Percentiles rank a stretch among this genome's conserved stretches.
These are phyloP conservation scores for Cordyceps tenuipes DNA, from an alignment of 2,329 filamentous ascomycete genomes.

Conservation along the genomic window DNA sequence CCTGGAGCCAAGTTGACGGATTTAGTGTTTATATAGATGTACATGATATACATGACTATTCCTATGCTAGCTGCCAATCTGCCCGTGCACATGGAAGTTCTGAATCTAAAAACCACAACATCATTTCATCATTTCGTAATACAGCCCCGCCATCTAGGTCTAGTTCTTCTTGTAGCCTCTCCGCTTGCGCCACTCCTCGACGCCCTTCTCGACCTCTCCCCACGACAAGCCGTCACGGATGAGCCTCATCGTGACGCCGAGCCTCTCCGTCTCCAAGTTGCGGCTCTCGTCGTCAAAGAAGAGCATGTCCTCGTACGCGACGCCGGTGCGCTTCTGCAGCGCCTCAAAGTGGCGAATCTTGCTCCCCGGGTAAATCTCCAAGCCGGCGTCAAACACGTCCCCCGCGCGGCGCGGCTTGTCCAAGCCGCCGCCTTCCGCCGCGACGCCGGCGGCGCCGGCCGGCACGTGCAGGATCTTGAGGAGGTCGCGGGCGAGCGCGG, in stretches of 20 bases:
- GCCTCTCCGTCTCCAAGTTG: conserved; percentile 69
- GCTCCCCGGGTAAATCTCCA: conserved; percentile 65
- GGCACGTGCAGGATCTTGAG: conserved; percentile 61
- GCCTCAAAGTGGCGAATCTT: conserved; percentile 82
- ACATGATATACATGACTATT: background rate
- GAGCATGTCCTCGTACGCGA: conserved; percentile 76
- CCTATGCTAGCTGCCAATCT: background rate
- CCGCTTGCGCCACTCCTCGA: conserved; percentile 72
- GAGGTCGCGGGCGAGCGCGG: conserved; percentile 72
- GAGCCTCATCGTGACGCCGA: conserved; percentile 80
- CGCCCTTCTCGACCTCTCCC: conserved; percentile 69
- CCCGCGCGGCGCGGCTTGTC: conserved; percentile 36
- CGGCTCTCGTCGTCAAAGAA: conserved; percentile 92
- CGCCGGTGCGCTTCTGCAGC: conserved; percentile 60
- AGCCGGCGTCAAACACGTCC: conserved; percentile 50
- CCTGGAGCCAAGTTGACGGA: background rate
- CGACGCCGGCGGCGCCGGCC: background rate
- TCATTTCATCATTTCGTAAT: background rate
- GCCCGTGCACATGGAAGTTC: background rate
- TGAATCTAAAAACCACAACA: background rate
- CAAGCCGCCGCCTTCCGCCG: background rate
- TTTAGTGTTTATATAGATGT: background rate
- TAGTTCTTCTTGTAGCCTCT: conserved; percentile 37
- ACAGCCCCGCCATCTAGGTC: background rate
- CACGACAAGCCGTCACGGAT: conserved; percentile 71